Conservation (phyloP, 2,329 filamentous ascomycete genomes). For the Trichothecium sympodiale region DNA sequence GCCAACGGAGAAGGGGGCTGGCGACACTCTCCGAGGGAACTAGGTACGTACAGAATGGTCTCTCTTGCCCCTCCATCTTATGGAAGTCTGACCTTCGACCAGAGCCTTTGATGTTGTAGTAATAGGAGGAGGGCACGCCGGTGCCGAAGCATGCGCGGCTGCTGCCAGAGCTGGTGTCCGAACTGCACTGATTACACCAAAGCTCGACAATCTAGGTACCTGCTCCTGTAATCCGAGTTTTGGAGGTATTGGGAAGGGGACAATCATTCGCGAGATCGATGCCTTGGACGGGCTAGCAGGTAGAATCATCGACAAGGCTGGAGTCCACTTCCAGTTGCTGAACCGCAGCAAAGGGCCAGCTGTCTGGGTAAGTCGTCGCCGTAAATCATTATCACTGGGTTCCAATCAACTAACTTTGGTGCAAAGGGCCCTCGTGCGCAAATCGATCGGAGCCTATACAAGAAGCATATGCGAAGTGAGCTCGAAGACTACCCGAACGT, state of each 20-base stretch:
- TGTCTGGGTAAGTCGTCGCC: conserved; percentile 55
- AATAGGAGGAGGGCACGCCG: conserved; percentile 91
- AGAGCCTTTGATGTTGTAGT: conserved; percentile 86
- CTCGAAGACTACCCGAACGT: conserved; percentile 68
- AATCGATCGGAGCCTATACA: conserved; percentile 85
- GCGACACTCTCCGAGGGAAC: conserved; percentile 6
- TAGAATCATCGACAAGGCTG: conserved; percentile 83
- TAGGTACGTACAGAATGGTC: conserved; percentile 2
- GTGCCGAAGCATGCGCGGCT: conserved; percentile 84
- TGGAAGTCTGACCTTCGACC: conserved; percentile 1
- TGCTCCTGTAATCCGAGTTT: conserved; percentile 97
- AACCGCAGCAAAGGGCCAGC: conserved; percentile 87
- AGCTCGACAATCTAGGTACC: conserved; percentile 77
- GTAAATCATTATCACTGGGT: not conserved
- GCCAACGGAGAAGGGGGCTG: conserved; percentile 1
- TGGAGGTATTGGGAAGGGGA: conserved; percentile 97
- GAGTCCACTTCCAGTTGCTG: conserved; percentile 83
- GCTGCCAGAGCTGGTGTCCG: conserved; percentile 80
- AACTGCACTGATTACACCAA: conserved; percentile 84
- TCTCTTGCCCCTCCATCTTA: not conserved
- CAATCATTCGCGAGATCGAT: conserved; percentile 89
- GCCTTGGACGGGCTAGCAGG: conserved; percentile 85
- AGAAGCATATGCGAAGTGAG: conserved; percentile 83
- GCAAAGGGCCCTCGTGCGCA: conserved; percentile 76
- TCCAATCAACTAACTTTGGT: not conserved